Evolutionary conservation across 139 green algal species (phyloP), one percentile per base, ranked within the genome.

Genomic region (Chlorella sp.): DNA sequence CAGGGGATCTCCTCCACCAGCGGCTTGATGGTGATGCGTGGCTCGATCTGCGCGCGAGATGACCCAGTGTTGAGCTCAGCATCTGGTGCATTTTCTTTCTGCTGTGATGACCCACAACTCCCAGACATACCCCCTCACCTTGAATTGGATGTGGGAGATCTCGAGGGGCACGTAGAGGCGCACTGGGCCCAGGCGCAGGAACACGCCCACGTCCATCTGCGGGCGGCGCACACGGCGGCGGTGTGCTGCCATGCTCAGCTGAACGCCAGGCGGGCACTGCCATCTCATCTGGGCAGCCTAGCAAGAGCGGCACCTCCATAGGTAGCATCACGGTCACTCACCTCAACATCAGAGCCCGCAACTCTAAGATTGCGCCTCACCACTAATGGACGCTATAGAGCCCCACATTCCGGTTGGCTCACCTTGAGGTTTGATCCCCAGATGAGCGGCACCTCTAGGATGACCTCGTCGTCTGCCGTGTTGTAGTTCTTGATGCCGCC

Each of bases 1-100:
- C 87, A 93, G 31, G 90, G 90, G 31, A 95, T 81, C 26, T 79
- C 88, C 63, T 95, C 90, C 29, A 92, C 83, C 72, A 95, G 80
- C 2, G 85, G 83, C 29, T 77, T 76, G 5, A 93, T 33, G 10
- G 87, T 84, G 59, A 93, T 80, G 61, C 89, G 80, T 2, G 82
- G 63, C 26, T 84, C 74, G 23, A 77, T 51, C 78, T 80, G 69
- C 49, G 69, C 31, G 32, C 6, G n/a, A n/a, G n/a, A n/a, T n/a
- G n/a, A n/a, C n/a, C n/a, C n/a, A n/a, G n/a, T n/a, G n/a, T n/a
- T n/a, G n/a, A n/a, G n/a, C n/a, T n/a, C n/a, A n/a, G n/a, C n/a
- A n/a, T n/a, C n/a, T n/a, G n/a, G n/a, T n/a, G n/a, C n/a, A n/a
- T n/a, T n/a, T n/a, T n/a, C n/a, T n/a, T n/a, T n/a, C n/a, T n/a